Evolutionary conservation across 805 yeast genomes (phyloP).

Genomic region (Wickerhamiella dianesei): DNA sequence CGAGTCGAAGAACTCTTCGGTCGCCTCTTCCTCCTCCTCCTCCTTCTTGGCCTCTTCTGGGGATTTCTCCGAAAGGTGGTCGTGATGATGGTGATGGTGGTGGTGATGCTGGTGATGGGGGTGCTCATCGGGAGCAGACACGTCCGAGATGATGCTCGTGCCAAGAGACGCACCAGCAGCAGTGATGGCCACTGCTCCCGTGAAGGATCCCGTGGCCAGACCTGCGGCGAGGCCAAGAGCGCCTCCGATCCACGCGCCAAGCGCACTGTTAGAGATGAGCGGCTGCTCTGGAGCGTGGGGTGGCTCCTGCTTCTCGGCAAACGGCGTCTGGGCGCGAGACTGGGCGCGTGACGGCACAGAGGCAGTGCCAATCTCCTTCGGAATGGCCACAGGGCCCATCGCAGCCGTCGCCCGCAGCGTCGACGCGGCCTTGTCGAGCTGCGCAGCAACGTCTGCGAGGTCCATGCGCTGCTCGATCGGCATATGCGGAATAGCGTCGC

Average conservation of each 20-base stretch:
- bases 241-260: slow-evolving; percentile 2
- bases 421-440: not conserved
- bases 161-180: slow-evolving; percentile 4
- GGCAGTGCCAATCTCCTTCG: slow-evolving; percentile 8
- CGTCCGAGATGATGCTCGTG: not conserved
- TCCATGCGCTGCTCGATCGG: not conserved
- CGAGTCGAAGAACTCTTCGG: not conserved
- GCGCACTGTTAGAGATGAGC: not conserved
- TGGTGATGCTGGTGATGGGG: not conserved
- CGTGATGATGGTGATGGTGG: not conserved
- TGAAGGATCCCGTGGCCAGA: slow-evolving; percentile 1
- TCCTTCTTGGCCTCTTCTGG: not conserved
- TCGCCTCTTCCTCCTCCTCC: not conserved
- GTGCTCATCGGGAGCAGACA: not conserved
- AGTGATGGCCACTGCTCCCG: slow-evolving; percentile 2
- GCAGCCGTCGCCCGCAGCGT: not conserved
- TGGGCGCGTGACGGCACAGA: no score
- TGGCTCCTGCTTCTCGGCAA: no score
- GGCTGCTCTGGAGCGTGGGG: no score
- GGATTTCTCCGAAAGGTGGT: not conserved
- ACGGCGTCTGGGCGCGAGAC: no score
- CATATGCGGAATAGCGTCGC: not conserved
- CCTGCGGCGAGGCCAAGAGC: slow-evolving; percentile 3
- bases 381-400: not conserved
- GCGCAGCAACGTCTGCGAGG: not conserved